Percentiles rank a stretch among this genome's conserved stretches.
phyloP scores from a whole-genome alignment of 148 eudicot genomes.

The Polygonum maritimum region DNA sequence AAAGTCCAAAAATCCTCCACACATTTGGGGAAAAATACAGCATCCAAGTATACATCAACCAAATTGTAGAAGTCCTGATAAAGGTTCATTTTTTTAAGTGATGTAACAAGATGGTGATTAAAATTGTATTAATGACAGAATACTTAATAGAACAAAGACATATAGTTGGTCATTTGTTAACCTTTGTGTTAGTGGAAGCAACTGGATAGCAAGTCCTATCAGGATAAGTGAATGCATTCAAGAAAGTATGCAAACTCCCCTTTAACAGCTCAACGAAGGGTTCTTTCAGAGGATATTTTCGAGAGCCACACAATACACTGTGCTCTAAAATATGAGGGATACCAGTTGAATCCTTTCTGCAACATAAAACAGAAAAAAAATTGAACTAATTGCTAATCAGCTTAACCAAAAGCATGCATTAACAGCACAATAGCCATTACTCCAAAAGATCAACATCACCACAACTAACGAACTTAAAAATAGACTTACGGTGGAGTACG shows the following conservation, averaged over 20 bases:
- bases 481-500: constrained; percentile 95
- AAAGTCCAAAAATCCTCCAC: constrained; percentile 74
- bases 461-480: neutral
- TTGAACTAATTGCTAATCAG: neutral
- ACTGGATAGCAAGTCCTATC: constrained; percentile 99
- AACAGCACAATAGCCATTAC: neutral
- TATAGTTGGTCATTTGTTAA: constrained; percentile 11
- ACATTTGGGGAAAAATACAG: constrained; percentile 95
- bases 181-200: constrained; percentile 96
- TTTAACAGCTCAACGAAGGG: constrained; percentile 96
- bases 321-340: constrained; percentile 99
- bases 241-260: constrained; percentile 91
- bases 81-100: neutral
- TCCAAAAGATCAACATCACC: neutral
- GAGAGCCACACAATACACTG: constrained; percentile 93
- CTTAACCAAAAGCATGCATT: neutral
- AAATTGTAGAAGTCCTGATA: constrained; percentile 90
- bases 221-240: constrained; percentile 97
- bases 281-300: constrained; percentile 95
- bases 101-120: neutral
- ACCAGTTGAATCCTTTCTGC: constrained; percentile 93
- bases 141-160: neutral
- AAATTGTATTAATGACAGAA: neutral
- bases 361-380: neutral
- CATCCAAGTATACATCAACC: constrained; percentile 98